phyloP scores from a whole-genome alignment of 495 filamentous ascomycete genomes.

The Haplographium delicatum region DNA sequence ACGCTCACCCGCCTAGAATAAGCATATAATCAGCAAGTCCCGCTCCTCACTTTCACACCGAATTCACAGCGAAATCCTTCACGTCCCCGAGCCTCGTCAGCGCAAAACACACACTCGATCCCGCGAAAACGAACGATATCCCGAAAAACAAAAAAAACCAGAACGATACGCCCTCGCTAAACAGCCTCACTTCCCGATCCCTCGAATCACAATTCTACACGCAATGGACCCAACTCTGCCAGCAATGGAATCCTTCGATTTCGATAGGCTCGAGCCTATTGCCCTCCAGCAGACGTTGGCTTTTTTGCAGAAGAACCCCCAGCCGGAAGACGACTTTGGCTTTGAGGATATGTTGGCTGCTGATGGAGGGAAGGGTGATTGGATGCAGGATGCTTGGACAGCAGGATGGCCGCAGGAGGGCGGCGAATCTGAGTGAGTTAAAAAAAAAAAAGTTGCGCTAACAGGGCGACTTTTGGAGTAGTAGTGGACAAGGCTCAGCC shows the following conservation, averaged over 20 bases:
- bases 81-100: conserved; percentile 5
- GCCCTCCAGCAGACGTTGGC: conserved; percentile 12
- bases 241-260: conserved; percentile 6
- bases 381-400: neutral
- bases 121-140: neutral
- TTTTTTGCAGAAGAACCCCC: conserved; percentile 7
- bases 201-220: conserved; percentile 3
- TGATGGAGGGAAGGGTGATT: conserved; percentile 3
- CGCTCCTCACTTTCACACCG: neutral
- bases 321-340: neutral
- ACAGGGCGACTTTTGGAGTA: neutral
- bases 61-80: neutral
- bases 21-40: conserved; percentile 4
- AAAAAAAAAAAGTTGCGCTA: conserved; percentile 8
- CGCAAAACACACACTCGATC: neutral
- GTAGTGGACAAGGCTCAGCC: too few relatives aligned
- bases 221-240: conserved; percentile 4
- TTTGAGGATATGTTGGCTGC: conserved; percentile 7
- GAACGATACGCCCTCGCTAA: conserved; percentile 11
- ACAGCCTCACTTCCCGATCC: conserved; percentile 6
- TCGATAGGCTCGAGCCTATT: conserved; percentile 10
- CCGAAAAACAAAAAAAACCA: neutral
- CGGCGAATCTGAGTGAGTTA: conserved; percentile 12
- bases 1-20: too few relatives aligned
- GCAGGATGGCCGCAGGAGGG: neutral